A percentile compares a stretch with the other conserved stretches of the same genome.
phyloP scores from a whole-genome alignment of 331 rosid species.

The Dryas integrifolia region DNA sequence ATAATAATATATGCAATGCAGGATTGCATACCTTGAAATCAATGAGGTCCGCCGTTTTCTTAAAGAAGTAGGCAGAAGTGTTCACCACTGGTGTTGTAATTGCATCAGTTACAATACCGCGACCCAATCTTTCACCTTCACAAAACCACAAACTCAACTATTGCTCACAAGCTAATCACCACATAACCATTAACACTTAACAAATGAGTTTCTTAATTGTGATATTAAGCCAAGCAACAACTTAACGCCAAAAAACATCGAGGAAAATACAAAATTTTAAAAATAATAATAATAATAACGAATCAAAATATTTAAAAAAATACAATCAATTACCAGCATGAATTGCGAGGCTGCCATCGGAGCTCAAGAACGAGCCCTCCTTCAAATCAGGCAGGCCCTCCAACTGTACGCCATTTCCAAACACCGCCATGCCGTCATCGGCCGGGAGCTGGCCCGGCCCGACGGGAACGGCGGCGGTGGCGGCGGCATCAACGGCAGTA shows the following conservation, averaged over 20 bases:
- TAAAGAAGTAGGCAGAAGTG: conserved; percentile 75
- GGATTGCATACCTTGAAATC: conserved; percentile 71
- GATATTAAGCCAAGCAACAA: background rate
- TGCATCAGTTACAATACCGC: conserved; percentile 80
- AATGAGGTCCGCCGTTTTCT: conserved; percentile 69
- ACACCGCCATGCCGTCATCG: conserved; percentile 43
- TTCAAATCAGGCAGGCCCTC: conserved; percentile 39
- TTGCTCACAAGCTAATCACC: conserved; percentile 18
- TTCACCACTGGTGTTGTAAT: conserved; percentile 92
- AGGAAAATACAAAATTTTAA: background rate
- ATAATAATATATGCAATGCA: background rate
- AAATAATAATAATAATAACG: background rate
- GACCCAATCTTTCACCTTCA: conserved; percentile 86
- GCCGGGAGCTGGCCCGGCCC: conserved; percentile 25
- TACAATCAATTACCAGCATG: conserved; percentile 62
- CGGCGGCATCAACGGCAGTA: conserved; percentile 50
- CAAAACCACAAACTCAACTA: conserved; percentile 1
- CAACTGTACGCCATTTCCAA: conserved; percentile 51
- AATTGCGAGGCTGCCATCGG: conserved; percentile 65
- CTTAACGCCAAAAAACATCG: background rate
- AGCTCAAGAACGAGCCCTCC: conserved; percentile 60
- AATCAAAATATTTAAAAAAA: background rate
- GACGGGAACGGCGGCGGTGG: conserved; percentile 38
- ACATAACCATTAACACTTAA: background rate
- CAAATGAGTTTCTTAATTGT: background rate